These are phyloP conservation scores for Carallia brachiata DNA, from an alignment of 345 rosid genomes.

Conservation along the genomic window DNA sequence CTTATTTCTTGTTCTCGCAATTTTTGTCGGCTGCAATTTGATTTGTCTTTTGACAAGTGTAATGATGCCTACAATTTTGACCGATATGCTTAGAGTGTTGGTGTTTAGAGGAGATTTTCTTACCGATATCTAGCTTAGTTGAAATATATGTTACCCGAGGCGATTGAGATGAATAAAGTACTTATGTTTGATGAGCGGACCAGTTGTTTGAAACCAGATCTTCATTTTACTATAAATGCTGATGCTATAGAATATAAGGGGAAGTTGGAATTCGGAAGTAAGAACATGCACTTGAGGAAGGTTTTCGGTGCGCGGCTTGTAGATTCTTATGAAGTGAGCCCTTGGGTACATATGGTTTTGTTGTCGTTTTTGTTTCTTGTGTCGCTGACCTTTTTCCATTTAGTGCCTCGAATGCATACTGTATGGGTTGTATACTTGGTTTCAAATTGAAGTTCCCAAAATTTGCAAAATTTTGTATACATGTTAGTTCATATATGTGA, in stretches of 20 bases:
- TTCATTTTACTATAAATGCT: slow-evolving; percentile 53
- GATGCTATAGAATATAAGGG: slow-evolving; percentile 42
- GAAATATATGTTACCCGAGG: slow-evolving; percentile 77
- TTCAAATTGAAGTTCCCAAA: too few relatives aligned
- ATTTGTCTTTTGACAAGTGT: not conserved
- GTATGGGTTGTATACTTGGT: too few relatives aligned
- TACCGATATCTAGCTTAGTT: slow-evolving; percentile 62
- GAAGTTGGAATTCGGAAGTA: slow-evolving; percentile 35
- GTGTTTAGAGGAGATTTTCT: slow-evolving; percentile 64
- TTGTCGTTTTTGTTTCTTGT: slow-evolving; percentile 7
- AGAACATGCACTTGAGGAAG: slow-evolving; percentile 50
- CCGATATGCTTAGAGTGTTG: not conserved
- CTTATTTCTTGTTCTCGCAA: not conserved
- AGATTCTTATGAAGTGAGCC: slow-evolving; percentile 53
- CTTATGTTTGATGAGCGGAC: slow-evolving; percentile 57
- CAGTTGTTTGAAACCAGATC: slow-evolving; percentile 78
- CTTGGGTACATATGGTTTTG: slow-evolving; percentile 46
- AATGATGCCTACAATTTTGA: not conserved
- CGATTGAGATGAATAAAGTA: slow-evolving; percentile 57
- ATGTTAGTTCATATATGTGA: not conserved
- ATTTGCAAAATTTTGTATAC: too few relatives aligned
- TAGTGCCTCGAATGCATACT: not conserved
- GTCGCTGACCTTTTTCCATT: slow-evolving; percentile 35
- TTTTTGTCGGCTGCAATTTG: slow-evolving; percentile 25
- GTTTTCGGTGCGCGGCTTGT: slow-evolving; percentile 56